Evolutionary conservation across 495 filamentous ascomycete genomes (phyloP), one percentile per base, ranked within the genome.

Genomic region (Haplographium delicatum): DNA sequence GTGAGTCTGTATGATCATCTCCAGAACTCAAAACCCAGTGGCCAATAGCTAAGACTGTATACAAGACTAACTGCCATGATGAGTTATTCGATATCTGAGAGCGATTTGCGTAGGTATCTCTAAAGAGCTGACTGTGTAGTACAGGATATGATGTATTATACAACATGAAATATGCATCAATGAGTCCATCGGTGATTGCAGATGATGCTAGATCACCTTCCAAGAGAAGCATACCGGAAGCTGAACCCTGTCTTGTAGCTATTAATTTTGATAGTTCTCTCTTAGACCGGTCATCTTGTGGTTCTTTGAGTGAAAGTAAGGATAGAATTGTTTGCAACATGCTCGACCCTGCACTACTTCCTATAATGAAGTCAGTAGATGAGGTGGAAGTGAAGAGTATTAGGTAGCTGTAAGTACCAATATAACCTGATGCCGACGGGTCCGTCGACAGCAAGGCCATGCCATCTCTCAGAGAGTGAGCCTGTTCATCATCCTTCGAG

Each of bases 131-230:
- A 51, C 77, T 74, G 39, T 80, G 76, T 18, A 80, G 60, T 35
- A 80, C 72, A 9, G 76, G 75, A 56, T 80, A 80, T 39, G 69
- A 74, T 11, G 64, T 65, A 49, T 80, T 72, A 45, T 78, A 80
- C 26, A 73, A 68, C n/a, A 68, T 54, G 44, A 78, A 78, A 54
- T 72, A 78, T 1, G 72, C 71, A 51, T 78, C 72, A 42, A 78
- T 75, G 30, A 72, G 69, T 1, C 69, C 65, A 49, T 73, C 50
- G 27, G 39, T 39, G 19, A 50, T 47, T 22, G 52, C 40, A 69
- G 68, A 45, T 68, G 71, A 47, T 64, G 65, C 51, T 5, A 49
- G 33, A 4, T 49, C 28, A 8, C 46, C 46, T 40, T 49, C 46
- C 18, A 42, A 20, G 3, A 56, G 11, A 2, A 54, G 20, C 7